A percentile compares a stretch with the other conserved stretches of the same genome.
Evolutionary conservation across 139 green algal species (phyloP).

Genomic region (Picochlorum costavermella): DNA sequence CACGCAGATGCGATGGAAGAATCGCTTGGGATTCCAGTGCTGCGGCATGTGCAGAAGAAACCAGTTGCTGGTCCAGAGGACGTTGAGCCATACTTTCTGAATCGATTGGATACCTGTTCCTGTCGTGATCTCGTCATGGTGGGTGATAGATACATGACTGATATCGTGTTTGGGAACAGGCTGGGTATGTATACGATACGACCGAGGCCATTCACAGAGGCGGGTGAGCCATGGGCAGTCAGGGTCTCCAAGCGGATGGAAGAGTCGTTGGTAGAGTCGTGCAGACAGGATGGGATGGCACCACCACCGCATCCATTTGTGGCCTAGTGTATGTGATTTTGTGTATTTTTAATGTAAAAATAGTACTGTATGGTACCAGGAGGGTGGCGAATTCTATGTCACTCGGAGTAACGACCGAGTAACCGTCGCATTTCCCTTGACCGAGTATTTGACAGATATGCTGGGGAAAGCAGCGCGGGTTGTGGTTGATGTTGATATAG

Average conservation of each 20-base stretch:
- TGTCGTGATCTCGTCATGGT: slow-evolving; percentile 58
- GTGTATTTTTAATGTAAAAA: too few relatives aligned
- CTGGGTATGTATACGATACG: slow-evolving; percentile 79
- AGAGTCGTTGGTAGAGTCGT: slow-evolving; percentile 43
- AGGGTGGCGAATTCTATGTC: too few relatives aligned
- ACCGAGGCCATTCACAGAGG: slow-evolving; percentile 50
- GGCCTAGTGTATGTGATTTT: too few relatives aligned
- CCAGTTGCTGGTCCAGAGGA: slow-evolving; percentile 56
- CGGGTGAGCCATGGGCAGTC: slow-evolving; percentile 59
- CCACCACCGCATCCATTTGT: slow-evolving; percentile 27
- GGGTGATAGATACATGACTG: slow-evolving; percentile 83
- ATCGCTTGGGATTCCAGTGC: slow-evolving; percentile 63
- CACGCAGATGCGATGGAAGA: slow-evolving; percentile 70
- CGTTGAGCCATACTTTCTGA: slow-evolving; percentile 62
- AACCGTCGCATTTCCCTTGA: too few relatives aligned
- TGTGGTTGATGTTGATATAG: too few relatives aligned
- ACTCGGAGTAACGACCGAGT: too few relatives aligned
- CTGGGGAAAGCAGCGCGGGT: too few relatives aligned
- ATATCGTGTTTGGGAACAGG: slow-evolving; percentile 81
- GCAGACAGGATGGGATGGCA: slow-evolving; percentile 32
- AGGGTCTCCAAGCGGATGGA: slow-evolving; percentile 46
- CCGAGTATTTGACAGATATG: too few relatives aligned
- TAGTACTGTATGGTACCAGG: too few relatives aligned
- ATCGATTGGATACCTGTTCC: slow-evolving; percentile 27
- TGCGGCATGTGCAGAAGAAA: slow-evolving; percentile 82